Evolutionary conservation across 345 rosid species (phyloP).

Genomic region (Dimocarpus longan): DNA sequence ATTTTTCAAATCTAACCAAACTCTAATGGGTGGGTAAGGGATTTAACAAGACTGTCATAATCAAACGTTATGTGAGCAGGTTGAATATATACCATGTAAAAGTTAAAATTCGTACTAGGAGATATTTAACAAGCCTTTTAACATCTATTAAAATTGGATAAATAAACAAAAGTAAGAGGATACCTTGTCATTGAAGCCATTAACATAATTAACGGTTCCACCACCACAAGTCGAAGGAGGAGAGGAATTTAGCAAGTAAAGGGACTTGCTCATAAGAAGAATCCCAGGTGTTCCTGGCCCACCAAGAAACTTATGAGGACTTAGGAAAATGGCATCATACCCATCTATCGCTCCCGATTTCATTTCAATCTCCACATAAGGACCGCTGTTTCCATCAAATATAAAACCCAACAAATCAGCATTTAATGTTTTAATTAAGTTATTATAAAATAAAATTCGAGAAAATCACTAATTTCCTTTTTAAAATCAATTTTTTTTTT

Average conservation of each 20-base stretch:
- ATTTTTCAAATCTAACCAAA: too few species aligned
- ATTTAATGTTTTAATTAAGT: not conserved
- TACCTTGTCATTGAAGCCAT: conserved; percentile 55
- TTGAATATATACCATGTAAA: too few species aligned
- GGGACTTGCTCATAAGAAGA: conserved; percentile 50
- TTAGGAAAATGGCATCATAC: conserved; percentile 55
- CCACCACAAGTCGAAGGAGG: conserved; percentile 74
- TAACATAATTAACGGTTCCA: conserved; percentile 63
- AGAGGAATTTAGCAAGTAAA: conserved; percentile 43
- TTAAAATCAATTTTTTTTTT: too few species aligned
- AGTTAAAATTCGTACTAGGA: too few species aligned
- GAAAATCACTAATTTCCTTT: too few species aligned
- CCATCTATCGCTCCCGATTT: conserved; percentile 52
- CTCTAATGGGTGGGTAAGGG: too few species aligned
- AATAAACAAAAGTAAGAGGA: not conserved
- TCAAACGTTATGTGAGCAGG: too few species aligned
- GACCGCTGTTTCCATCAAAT: conserved; percentile 34
- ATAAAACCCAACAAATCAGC: not conserved
- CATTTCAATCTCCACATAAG: conserved; percentile 59
- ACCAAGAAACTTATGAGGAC: conserved; percentile 65
- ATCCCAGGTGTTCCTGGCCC: conserved; percentile 70
- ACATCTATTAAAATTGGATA: too few species aligned
- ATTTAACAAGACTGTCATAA: too few species aligned
- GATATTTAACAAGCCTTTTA: too few species aligned
- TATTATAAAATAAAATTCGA: too few species aligned